Evolutionary conservation across 2,329 filamentous ascomycete species (phyloP).

Genomic region (Helotiales sp.): DNA sequence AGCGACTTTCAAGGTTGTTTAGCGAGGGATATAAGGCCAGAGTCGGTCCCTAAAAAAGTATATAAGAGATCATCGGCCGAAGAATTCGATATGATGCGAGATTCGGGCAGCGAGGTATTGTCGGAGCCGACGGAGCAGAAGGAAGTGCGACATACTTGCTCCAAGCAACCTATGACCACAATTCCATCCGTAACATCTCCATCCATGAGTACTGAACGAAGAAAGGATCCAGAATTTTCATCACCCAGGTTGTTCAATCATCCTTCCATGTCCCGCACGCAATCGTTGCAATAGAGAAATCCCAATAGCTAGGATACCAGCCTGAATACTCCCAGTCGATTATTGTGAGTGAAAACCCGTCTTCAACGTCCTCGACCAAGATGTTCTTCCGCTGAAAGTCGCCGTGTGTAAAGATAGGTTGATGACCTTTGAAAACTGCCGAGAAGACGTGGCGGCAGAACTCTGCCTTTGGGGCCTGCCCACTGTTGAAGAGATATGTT

Average conservation of each 20-base stretch:
- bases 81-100: too few relatives aligned
- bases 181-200: constrained; percentile 26
- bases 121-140: too few relatives aligned
- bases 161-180: constrained; percentile 30
- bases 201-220: constrained; percentile 36
- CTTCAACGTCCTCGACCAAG: constrained; percentile 25
- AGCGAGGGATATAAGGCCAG: neutral
- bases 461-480: constrained; percentile 24
- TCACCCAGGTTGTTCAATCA: constrained; percentile 37
- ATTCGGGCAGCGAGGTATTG: too few relatives aligned
- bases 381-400: constrained; percentile 38
- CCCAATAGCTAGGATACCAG: constrained; percentile 42
- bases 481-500: constrained; percentile 29
- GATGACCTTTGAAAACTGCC: constrained; percentile 26
- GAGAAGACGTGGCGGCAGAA: constrained; percentile 32
- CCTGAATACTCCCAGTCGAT: constrained; percentile 42
- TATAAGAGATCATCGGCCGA: neutral
- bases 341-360: constrained; percentile 31
- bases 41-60: neutral
- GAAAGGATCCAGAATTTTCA: constrained; percentile 34
- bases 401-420: constrained; percentile 36
- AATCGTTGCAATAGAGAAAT: constrained; percentile 38
- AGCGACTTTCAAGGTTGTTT: neutral
- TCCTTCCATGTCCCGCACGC: constrained; percentile 36
- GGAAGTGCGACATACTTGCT: too few relatives aligned